phyloP scores from a whole-genome alignment of 257 asterid genomes.

The Agastache rugosa region DNA sequence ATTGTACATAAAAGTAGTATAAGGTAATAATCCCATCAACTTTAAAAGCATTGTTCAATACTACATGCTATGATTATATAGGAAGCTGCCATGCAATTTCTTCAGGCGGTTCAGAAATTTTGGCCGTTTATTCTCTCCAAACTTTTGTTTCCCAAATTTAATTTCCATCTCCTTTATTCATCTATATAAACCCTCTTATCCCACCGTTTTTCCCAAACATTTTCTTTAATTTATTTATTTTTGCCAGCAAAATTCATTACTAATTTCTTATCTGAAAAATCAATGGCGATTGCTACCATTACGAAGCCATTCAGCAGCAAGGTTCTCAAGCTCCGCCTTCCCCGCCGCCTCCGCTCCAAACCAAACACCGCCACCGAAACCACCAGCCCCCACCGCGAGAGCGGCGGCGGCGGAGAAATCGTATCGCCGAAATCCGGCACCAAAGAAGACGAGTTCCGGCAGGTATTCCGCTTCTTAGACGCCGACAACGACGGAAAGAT shows the following conservation, averaged over 20 bases:
- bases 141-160: neutral
- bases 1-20: neutral
- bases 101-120: conserved; percentile 20
- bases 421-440: conserved; percentile 21
- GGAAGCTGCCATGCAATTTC: conserved; percentile 45
- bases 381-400: neutral
- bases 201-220: neutral
- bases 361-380: neutral
- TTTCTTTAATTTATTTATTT: too few species aligned
- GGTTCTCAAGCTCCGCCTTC: conserved; percentile 38
- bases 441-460: conserved; percentile 42
- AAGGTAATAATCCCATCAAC: neutral
- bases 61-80: too few species aligned
- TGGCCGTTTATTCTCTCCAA: conserved; percentile 4
- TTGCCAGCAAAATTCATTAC: neutral
- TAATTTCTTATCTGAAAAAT: neutral
- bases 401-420: neutral
- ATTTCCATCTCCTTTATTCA: neutral
- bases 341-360: conserved; percentile 36
- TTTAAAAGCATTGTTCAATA: neutral
- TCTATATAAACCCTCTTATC: conserved; percentile 18
- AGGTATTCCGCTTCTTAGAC: conserved; percentile 52
- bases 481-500: conserved; percentile 53
- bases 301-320: conserved; percentile 33
- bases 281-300: conserved; percentile 44